These are phyloP conservation scores for Vicia faba DNA, from an alignment of 306 rosid genomes.

Conservation along the genomic window DNA sequence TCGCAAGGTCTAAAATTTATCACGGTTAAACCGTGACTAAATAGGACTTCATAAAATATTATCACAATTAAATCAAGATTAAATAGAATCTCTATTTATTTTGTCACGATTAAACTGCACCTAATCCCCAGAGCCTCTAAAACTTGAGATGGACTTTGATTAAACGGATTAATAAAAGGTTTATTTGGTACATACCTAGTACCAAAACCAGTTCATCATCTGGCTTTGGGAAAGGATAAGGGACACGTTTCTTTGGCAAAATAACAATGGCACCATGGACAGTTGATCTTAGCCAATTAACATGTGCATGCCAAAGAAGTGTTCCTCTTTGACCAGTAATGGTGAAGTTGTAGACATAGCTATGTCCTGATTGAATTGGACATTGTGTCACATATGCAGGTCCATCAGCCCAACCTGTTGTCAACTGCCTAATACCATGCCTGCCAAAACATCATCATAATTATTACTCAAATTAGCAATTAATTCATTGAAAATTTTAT, in stretches of 20 bases:
- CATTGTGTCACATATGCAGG: conserved; percentile 89
- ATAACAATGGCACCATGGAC: conserved; percentile 83
- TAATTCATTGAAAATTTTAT: background rate
- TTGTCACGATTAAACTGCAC: too few relatives aligned
- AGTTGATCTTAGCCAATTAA: conserved; percentile 84
- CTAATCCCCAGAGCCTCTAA: too few relatives aligned
- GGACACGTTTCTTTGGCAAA: conserved; percentile 85
- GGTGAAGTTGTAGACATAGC: conserved; percentile 77
- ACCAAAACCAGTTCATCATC: conserved; percentile 70
- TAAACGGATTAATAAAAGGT: background rate
- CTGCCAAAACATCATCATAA: conserved; percentile 33
- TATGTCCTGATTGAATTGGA: conserved; percentile 73
- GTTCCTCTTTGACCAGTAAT: conserved; percentile 91
- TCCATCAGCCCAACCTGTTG: conserved; percentile 94
- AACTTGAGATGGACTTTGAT: too few relatives aligned
- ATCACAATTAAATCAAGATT: too few relatives aligned
- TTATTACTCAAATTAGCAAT: background rate
- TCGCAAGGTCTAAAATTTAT: too few relatives aligned
- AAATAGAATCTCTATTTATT: too few relatives aligned
- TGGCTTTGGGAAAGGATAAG: conserved; percentile 85
- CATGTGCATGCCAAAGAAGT: conserved; percentile 88
- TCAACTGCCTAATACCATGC: conserved; percentile 83
- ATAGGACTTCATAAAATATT: too few relatives aligned
- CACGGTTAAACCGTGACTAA: too few relatives aligned
- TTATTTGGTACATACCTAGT: conserved; percentile 47